Evolutionary conservation across 148 eudicot genomes (phyloP).

Genomic region (Nepenthes gracilis): DNA sequence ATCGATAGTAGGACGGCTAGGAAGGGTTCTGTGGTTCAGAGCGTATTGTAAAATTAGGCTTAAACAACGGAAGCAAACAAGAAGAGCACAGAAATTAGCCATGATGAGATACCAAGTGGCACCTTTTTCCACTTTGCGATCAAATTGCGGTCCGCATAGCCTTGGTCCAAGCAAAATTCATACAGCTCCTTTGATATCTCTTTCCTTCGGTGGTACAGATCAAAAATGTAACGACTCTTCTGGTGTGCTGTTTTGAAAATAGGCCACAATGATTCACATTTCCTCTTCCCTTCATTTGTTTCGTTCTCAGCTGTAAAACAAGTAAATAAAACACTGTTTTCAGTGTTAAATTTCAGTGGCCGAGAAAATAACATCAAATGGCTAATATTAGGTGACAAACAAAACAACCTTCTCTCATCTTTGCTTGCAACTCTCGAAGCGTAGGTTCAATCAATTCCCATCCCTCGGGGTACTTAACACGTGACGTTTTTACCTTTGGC

Average conservation of each 20-base stretch:
- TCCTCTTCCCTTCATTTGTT: slow-evolving; percentile 52
- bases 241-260: slow-evolving; percentile 61
- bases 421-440: slow-evolving; percentile 40
- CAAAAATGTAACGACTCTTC: slow-evolving; percentile 45
- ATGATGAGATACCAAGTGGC: neutral
- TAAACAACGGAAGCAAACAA: too few species aligned
- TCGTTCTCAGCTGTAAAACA: slow-evolving; percentile 42
- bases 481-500: slow-evolving; percentile 53
- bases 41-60: too few species aligned
- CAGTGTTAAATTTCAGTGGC: too few species aligned
- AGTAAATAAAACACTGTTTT: neutral
- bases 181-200: slow-evolving; percentile 52
- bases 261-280: slow-evolving; percentile 61
- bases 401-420: slow-evolving; percentile 55
- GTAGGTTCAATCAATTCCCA: slow-evolving; percentile 63
- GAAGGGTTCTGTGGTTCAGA: too few species aligned
- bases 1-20: too few species aligned
- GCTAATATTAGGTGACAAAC: too few species aligned
- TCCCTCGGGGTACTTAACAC: slow-evolving; percentile 44
- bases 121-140: slow-evolving; percentile 78
- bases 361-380: too few species aligned
- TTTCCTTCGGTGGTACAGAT: slow-evolving; percentile 47
- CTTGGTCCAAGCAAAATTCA: slow-evolving; percentile 58
- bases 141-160: slow-evolving; percentile 53
- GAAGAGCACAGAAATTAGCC: neutral